Percentiles rank a stretch among this genome's conserved stretches.
Evolutionary conservation across 129 eudicot genomes (phyloP).

Genomic region (carrot (Daucus carota)): DNA sequence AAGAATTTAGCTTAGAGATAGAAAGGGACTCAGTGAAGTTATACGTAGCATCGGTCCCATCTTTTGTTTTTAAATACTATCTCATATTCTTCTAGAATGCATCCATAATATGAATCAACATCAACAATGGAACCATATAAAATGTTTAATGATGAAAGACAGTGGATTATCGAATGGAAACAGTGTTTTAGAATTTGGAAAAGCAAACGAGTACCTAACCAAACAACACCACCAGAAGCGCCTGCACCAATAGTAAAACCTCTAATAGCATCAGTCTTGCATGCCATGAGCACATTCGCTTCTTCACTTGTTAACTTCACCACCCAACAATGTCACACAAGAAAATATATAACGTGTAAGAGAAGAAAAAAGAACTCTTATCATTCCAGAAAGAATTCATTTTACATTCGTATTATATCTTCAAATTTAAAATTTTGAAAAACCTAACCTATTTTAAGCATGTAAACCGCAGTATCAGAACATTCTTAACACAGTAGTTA

Average conservation of each 20-base stretch:
- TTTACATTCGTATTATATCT: not conserved
- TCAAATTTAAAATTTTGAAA: not conserved
- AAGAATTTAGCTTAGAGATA: not conserved
- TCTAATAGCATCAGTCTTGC: slow-evolving; percentile 40
- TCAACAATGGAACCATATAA: not conserved
- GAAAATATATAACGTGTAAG: not conserved
- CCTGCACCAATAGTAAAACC: slow-evolving; percentile 48
- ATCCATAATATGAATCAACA: not conserved
- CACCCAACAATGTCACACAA: slow-evolving; percentile 20
- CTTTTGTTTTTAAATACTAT: not conserved
- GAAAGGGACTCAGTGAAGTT: not conserved
- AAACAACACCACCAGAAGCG: slow-evolving; percentile 40
- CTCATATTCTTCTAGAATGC: not conserved
- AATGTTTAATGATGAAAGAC: not conserved
- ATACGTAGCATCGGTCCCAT: not conserved
- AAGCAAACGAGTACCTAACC: slow-evolving; percentile 45
- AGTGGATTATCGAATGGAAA: not conserved
- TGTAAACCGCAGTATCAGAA: not conserved
- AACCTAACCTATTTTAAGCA: not conserved
- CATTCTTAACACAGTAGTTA: not conserved
- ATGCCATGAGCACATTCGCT: slow-evolving; percentile 41
- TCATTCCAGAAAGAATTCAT: not conserved
- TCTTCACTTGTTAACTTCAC: slow-evolving; percentile 52
- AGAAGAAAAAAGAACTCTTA: not conserved
- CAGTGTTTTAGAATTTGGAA: not conserved